phyloP scores from a whole-genome alignment of 2,329 filamentous ascomycete species.

The Metarhizium anisopliae region DNA sequence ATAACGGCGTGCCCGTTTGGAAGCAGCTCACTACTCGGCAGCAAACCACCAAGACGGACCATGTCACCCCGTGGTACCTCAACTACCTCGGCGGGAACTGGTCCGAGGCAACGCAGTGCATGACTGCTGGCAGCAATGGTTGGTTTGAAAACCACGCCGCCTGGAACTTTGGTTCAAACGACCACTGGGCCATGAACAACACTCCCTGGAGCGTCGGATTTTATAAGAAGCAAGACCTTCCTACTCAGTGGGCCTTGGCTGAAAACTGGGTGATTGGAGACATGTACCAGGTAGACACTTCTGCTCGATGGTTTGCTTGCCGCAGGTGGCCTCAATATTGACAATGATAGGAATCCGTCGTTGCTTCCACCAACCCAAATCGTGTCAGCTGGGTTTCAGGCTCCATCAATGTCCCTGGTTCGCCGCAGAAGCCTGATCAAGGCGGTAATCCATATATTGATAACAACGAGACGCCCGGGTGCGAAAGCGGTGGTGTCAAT shows the following conservation, averaged over 20 bases:
- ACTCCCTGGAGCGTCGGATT: conserved; percentile 45
- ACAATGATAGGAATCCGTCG: conserved; percentile 31
- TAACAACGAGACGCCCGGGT: conserved; percentile 38
- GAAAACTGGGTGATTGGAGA: conserved; percentile 46
- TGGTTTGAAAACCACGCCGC: conserved; percentile 43
- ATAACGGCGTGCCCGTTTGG: conserved; percentile 35
- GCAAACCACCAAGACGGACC: conserved; percentile 26
- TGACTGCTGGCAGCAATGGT: conserved; percentile 40
- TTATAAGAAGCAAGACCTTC: conserved; percentile 41
- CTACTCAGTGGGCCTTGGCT: conserved; percentile 44
- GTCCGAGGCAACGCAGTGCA: conserved; percentile 43
- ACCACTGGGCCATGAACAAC: conserved; percentile 44
- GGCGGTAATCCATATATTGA: conserved; percentile 38
- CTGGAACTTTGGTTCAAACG: conserved; percentile 40
- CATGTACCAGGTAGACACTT: conserved; percentile 37
- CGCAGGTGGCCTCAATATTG: conserved; percentile 11
- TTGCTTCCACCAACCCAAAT: conserved; percentile 44
- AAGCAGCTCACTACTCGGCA: conserved; percentile 23
- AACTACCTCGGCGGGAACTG: conserved; percentile 44
- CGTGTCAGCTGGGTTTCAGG: conserved; percentile 41
- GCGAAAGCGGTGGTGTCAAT: conserved; percentile 33
- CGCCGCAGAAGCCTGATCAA: conserved; percentile 28
- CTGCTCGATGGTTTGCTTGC: conserved; percentile 7
- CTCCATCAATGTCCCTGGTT: conserved; percentile 40
- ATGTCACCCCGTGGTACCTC: conserved; percentile 43